phyloP scores from a whole-genome alignment of 2,329 filamentous ascomycete genomes.

The Calonectria pauciramosa region DNA sequence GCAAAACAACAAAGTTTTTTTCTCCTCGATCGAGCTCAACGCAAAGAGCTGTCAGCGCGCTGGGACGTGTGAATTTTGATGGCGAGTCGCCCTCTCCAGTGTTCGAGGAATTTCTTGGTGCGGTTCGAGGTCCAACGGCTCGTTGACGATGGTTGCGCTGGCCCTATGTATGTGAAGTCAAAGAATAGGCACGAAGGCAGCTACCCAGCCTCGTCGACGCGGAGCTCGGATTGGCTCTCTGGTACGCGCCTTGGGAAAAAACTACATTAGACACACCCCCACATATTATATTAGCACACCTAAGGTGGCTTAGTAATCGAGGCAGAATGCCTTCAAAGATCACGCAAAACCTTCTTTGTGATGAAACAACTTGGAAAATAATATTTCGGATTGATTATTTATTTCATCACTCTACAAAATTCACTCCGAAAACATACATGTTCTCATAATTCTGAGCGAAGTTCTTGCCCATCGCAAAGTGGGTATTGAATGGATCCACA shows the following conservation, averaged over 20 bases:
- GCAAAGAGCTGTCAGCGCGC: not conserved
- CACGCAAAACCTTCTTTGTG: not conserved
- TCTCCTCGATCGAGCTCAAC: slow-evolving; percentile 9
- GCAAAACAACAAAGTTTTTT: slow-evolving; percentile 15
- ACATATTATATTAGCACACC: slow-evolving; percentile 17
- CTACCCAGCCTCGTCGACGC: slow-evolving; percentile 44
- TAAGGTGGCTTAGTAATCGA: not conserved
- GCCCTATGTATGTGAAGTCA: slow-evolving; percentile 39
- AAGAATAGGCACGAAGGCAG: slow-evolving; percentile 47
- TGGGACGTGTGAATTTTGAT: not conserved
- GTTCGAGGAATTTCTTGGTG: not conserved
- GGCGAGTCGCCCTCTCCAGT: not conserved
- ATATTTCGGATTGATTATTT: no score
- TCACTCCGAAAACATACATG: not conserved
- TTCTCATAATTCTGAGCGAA: not conserved
- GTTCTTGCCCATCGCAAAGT: not conserved
- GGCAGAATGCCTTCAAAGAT: not conserved
- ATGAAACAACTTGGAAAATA: not conserved
- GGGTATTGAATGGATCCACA: not conserved
- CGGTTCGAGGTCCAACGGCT: not conserved
- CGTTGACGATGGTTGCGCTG: slow-evolving; percentile 31
- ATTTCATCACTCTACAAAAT: no score
- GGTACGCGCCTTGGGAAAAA: slow-evolving; percentile 34
- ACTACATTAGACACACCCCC: slow-evolving; percentile 30
- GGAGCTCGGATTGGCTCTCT: slow-evolving; percentile 44